These are phyloP conservation scores for Fraxinus anomala DNA, from an alignment of 257 asterid species.

Conservation along the genomic window DNA sequence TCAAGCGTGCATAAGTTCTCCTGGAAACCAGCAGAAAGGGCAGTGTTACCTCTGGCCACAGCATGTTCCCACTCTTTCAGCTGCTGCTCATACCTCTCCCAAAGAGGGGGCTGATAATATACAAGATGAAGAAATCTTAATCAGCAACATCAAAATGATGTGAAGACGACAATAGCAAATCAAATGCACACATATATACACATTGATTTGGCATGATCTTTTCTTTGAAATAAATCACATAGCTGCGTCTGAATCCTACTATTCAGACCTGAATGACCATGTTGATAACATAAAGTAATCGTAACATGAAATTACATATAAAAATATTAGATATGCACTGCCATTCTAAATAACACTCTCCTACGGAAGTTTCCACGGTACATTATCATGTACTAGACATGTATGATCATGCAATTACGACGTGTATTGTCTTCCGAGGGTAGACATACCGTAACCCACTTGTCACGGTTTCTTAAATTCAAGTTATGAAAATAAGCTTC, in stretches of 20 bases:
- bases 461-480: too few relatives aligned
- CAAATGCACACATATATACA: neutral
- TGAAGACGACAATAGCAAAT: conserved; percentile 4
- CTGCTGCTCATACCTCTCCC: conserved; percentile 88
- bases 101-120: conserved; percentile 80
- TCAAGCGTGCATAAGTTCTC: conserved; percentile 56
- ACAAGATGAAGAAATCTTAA: conserved; percentile 21
- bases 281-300: neutral
- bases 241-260: neutral
- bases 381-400: neutral
- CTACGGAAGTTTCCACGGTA: too few relatives aligned
- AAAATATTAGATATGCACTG: too few relatives aligned
- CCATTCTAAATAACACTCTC: too few relatives aligned
- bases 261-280: neutral
- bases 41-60: conserved; percentile 50
- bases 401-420: neutral
- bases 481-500: too few relatives aligned
- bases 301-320: neutral
- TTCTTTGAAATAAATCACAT: neutral
- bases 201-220: neutral
- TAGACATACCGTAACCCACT: too few relatives aligned
- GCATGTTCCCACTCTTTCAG: conserved; percentile 81
- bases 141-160: conserved; percentile 16
- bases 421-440: too few relatives aligned
- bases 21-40: conserved; percentile 49